These are phyloP conservation scores for Penicillium sp. DNA, from an alignment of 2,329 filamentous ascomycete genomes.

Conservation along the genomic window DNA sequence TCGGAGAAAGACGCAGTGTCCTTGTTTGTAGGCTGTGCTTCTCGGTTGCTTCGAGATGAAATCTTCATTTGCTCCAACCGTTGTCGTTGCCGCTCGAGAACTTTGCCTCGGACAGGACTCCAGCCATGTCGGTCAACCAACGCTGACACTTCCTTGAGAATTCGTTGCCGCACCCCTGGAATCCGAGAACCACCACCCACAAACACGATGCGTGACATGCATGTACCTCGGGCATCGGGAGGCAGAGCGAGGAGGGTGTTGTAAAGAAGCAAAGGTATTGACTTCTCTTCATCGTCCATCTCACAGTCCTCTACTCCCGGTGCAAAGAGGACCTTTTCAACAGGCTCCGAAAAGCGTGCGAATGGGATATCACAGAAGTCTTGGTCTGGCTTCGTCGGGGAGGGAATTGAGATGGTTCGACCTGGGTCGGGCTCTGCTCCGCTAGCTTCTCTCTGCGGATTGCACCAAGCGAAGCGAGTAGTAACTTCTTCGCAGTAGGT, in stretches of 20 bases:
- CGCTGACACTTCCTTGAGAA: constrained; percentile 67
- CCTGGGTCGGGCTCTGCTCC: constrained; percentile 2
- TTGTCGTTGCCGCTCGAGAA: constrained; percentile 47
- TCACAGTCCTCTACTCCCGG: constrained; percentile 49
- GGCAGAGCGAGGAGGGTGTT: constrained; percentile 68
- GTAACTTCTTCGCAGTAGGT: constrained; percentile 77
- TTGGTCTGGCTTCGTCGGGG: constrained; percentile 39
- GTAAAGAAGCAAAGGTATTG: constrained; percentile 72
- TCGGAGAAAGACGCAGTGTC: constrained; percentile 1
- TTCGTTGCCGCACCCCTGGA: constrained; percentile 69
- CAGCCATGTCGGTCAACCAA: constrained; percentile 68
- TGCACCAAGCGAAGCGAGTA: constrained; percentile 73
- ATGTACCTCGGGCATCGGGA: constrained; percentile 73
- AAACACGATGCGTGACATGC: constrained; percentile 85
- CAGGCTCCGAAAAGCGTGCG: constrained; percentile 64
- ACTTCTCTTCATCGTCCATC: constrained; percentile 81
- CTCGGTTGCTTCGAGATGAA: constrained; percentile 8
- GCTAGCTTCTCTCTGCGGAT: constrained; percentile 17
- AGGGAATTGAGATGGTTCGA: constrained; percentile 45
- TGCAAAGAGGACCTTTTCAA: constrained; percentile 69
- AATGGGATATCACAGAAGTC: constrained; percentile 60
- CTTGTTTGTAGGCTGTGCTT: not conserved
- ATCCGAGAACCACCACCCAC: constrained; percentile 75
- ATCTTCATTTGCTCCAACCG: constrained; percentile 41
- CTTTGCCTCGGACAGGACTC: constrained; percentile 69